Evolutionary conservation across 1,139 yeast species (phyloP).

Genomic region (Yamadazyma songkhlaensis): DNA sequence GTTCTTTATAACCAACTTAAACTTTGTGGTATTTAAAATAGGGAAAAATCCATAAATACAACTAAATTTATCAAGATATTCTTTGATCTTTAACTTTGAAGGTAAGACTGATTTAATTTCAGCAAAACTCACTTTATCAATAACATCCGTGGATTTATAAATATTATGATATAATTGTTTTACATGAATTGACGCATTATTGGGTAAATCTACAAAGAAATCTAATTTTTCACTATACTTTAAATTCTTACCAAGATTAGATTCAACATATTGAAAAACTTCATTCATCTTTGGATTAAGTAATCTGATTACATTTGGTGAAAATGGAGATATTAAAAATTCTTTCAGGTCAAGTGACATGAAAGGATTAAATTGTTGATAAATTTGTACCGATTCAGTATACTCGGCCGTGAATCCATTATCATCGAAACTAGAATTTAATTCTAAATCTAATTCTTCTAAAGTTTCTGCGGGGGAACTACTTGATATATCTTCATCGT

Average conservation of each 20-base stretch:
- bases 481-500: neutral
- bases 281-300: constrained; percentile 1
- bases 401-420: constrained; percentile 3
- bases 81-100: neutral
- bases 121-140: neutral
- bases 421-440: constrained; percentile 7
- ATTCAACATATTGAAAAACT: constrained; percentile 1
- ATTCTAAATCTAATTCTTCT: constrained; percentile 6
- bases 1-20: neutral
- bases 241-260: neutral
- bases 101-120: constrained; percentile 4
- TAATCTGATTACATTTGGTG: neutral
- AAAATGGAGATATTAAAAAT: constrained; percentile 3
- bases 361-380: constrained; percentile 3
- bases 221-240: neutral
- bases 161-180: constrained; percentile 3
- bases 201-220: constrained; percentile 3
- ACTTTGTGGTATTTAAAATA: neutral
- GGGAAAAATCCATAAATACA: constrained; percentile 5
- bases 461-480: neutral
- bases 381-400: constrained; percentile 4
- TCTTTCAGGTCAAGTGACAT: neutral
- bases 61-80: constrained; percentile 1
- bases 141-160: neutral
- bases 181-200: neutral